Base-by-base conservation (phyloP, 345 rosid genomes). In the Salix koriyanagi region DNA sequence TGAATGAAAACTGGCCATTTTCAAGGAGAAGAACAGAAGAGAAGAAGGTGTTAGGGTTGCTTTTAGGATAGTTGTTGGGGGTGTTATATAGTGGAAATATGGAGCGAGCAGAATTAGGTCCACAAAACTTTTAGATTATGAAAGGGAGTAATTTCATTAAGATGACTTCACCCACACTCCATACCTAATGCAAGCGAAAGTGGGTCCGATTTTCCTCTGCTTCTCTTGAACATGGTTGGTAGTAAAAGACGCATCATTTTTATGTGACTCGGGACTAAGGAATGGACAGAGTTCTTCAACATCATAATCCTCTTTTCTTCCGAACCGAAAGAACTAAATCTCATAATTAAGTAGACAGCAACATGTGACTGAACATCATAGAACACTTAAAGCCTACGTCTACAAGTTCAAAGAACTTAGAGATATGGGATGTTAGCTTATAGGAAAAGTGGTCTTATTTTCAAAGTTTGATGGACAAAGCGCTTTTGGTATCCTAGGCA, bases 41-140 rank as follows among this genome's bases (percentile, higher is more conserved):
- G 58, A 39, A 56, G 65, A 39, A 58, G 80, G 44, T 13, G 11
- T 65, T 28, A 67, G 50, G 52, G 52, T 70, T 42, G 39, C 28
- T 26, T 46, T 77, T 28, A 42, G 61, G 65, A 61, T 72, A 36
- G 60, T 77, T 61, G 79, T 61, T 58, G 14, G 46, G 12, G 46
- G 46, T 10, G 46, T 42, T 83, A 78, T 79, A 82, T 82, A 84
- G 80, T 67, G 84, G 44, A 61, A 52, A 67, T 72, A 74, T 73
- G 83, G 79, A 82, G 84, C 79, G 16, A 79, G 85, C 86, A 81
- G 72, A 48, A 7, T 72, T 83, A 84, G 87, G 87, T 81, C 75
- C 80, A 36, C 11, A 66, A 30, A 62, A 30, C 19, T 41, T 4
- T 69, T 21, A 36, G 67, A 73, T 25, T 52, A 13, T 34, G 37